Percentiles rank a stretch among this genome's conserved stretches.
These are phyloP conservation scores for Lachnellula subtilissima DNA, from an alignment of 2,329 filamentous ascomycete species.

Conservation along the genomic window DNA sequence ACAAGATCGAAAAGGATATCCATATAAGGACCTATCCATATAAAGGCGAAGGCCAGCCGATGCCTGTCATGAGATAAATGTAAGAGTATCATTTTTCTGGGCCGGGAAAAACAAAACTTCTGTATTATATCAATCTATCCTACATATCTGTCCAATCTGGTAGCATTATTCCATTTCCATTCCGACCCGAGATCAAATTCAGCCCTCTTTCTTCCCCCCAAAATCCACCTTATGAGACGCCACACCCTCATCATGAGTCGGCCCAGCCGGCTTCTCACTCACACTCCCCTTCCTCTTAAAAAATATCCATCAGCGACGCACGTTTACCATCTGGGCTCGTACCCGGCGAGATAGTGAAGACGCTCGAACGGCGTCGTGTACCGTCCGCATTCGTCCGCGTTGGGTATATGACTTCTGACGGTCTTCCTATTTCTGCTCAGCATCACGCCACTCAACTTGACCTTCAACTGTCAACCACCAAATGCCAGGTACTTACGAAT, in stretches of 20 bases:
- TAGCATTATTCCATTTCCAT: background rate
- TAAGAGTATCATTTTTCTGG: background rate
- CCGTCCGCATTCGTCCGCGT: slow-evolving; percentile 17
- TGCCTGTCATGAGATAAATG: background rate
- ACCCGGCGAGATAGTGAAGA: slow-evolving; percentile 14
- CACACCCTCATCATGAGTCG: background rate
- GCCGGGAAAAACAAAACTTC: background rate
- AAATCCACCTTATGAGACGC: slow-evolving; percentile 8
- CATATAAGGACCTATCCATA: background rate
- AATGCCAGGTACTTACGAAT: slow-evolving; percentile 21
- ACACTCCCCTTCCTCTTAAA: slow-evolving; percentile 13
- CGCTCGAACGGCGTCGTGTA: slow-evolving; percentile 20
- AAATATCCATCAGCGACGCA: slow-evolving; percentile 14
- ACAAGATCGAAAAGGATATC: slow-evolving; percentile 17
- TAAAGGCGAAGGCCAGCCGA: background rate
- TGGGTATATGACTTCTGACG: slow-evolving; percentile 28
- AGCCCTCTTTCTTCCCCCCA: background rate
- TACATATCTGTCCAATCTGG: background rate
- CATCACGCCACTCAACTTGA: background rate
- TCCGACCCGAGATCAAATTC: background rate
- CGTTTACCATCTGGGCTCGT: slow-evolving; percentile 18
- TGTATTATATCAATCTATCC: background rate
- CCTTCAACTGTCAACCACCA: background rate
- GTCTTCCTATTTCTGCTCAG: slow-evolving; percentile 18
- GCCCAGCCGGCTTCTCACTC: background rate